phyloP scores from a whole-genome alignment of 805 yeast genomes.

The Schwanniomyces polymorphus region DNA sequence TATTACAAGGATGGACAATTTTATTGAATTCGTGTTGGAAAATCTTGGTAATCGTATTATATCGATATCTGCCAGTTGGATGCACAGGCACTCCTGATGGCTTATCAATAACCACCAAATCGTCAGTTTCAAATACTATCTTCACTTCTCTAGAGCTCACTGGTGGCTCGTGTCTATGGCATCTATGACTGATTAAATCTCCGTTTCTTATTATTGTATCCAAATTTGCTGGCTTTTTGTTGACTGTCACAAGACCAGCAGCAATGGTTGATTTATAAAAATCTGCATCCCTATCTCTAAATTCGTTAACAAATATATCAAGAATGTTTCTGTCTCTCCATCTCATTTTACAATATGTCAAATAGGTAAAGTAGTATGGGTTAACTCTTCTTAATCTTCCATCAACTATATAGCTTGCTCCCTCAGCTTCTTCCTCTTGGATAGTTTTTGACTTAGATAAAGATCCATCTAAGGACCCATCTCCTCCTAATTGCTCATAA shows the following conservation, averaged over 20 bases:
- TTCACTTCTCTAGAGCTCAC: slow-evolving; percentile 60
- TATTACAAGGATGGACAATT: slow-evolving; percentile 74
- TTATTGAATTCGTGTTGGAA: slow-evolving; percentile 68
- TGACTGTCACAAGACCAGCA: slow-evolving; percentile 74
- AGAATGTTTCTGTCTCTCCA: slow-evolving; percentile 85
- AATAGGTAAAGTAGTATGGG: slow-evolving; percentile 86
- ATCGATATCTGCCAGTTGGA: slow-evolving; percentile 85
- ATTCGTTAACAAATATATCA: slow-evolving; percentile 82
- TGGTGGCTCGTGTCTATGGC: slow-evolving; percentile 91
- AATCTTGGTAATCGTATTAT: slow-evolving; percentile 73
- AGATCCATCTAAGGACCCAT: slow-evolving; percentile 18
- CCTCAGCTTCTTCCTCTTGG: slow-evolving; percentile 58
- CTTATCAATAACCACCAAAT: slow-evolving; percentile 81
- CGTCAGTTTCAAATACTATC: slow-evolving; percentile 72
- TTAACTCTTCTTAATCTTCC: slow-evolving; percentile 69
- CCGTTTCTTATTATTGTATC: slow-evolving; percentile 77
- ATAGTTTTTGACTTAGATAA: slow-evolving; percentile 33
- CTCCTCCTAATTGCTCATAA: slow-evolving; percentile 40
- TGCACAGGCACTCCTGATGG: slow-evolving; percentile 96
- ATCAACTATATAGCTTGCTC: slow-evolving; percentile 54
- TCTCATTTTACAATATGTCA: slow-evolving; percentile 86
- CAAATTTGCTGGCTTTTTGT: slow-evolving; percentile 59
- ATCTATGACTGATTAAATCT: slow-evolving; percentile 72
- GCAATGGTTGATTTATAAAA: slow-evolving; percentile 56
- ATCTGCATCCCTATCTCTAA: slow-evolving; percentile 70